Evolutionary conservation across 257 asterid genomes (phyloP), one percentile per base, ranked within the genome.

Genomic region (Solanum dulcamara): DNA sequence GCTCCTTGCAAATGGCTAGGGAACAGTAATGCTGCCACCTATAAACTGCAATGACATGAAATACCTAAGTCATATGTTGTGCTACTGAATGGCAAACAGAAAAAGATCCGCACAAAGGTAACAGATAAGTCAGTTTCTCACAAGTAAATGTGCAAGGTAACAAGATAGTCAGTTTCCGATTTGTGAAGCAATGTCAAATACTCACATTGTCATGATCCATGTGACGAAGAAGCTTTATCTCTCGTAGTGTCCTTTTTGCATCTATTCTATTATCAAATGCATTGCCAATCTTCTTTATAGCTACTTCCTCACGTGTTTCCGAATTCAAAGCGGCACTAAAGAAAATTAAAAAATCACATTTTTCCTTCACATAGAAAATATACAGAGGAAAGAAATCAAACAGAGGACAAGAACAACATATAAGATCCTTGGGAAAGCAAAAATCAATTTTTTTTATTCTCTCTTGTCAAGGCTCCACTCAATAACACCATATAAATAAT

Each of bases 211-310:
- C 98, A 86, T 97, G 98, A 83, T 92, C 88, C 97, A 97, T 95
- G 92, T 97, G 99, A 62, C 97, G 88, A 87, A 95, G 95, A 87
- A 97, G 98, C 90, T 95, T 95, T 67, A 97, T 97, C 90, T 95
- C 98, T 55, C 99, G 92, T 26, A 97, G 87, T 26, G 98, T 97
- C 89, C 98, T 91, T 93, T 94, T 97, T 38, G 98, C 99, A 88
- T 97, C 99, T 35, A 97, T 94, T 83, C 91, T 91, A 89, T 97
- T 94, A 89, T 97, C 99, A 87, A 97, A 97, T 74, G 99, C 99
- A 87, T 97, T 97, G 40, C 99, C 99, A 86, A 97, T 97, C 97
- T 97, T 97, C 91, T 97, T 97, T 83, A 97, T 97, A 67, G 99
- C 99, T 57, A 97, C 97, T 91, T 97, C 97, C 87, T 94, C 96